phyloP scores from a whole-genome alignment of 805 yeast species.

The Kodamaea lidongshanica region DNA sequence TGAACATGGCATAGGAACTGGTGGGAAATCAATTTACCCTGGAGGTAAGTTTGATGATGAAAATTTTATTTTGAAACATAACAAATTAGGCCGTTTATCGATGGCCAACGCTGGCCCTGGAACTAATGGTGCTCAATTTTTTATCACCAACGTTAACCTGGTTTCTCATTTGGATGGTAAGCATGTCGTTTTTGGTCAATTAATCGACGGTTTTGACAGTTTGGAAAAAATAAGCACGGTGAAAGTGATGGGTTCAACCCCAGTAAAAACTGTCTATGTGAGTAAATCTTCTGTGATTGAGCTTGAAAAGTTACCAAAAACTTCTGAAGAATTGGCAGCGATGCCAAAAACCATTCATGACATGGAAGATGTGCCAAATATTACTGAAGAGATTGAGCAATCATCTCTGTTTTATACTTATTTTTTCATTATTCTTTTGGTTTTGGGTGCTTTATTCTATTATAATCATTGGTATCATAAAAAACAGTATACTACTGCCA shows the following conservation, averaged over 20 bases:
- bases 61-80: slow-evolving; percentile 18
- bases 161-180: slow-evolving; percentile 15
- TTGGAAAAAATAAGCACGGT: slow-evolving; percentile 17
- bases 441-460: slow-evolving; percentile 9
- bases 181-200: slow-evolving; percentile 25
- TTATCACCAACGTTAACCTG: slow-evolving; percentile 16
- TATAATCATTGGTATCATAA: slow-evolving; percentile 15
- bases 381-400: slow-evolving; percentile 7
- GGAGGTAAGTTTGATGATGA: slow-evolving; percentile 15
- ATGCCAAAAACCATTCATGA: slow-evolving; percentile 3
- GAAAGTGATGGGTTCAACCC: slow-evolving; percentile 6
- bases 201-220: slow-evolving; percentile 18
- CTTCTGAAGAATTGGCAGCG: background rate
- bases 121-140: slow-evolving; percentile 21
- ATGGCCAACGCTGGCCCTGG: slow-evolving; percentile 22
- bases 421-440: slow-evolving; percentile 10
- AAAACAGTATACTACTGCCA: slow-evolving; percentile 20
- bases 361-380: too few relatives aligned
- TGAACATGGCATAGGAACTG: slow-evolving; percentile 13
- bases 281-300: slow-evolving; percentile 8
- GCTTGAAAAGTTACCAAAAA: slow-evolving; percentile 1
- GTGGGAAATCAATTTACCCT: slow-evolving; percentile 14
- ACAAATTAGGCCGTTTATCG: slow-evolving; percentile 19
- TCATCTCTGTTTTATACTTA: slow-evolving; percentile 8
- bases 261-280: slow-evolving; percentile 15